Conservation (phyloP, 2,329 filamentous ascomycete species). For the Fusarium staphyleae region DNA sequence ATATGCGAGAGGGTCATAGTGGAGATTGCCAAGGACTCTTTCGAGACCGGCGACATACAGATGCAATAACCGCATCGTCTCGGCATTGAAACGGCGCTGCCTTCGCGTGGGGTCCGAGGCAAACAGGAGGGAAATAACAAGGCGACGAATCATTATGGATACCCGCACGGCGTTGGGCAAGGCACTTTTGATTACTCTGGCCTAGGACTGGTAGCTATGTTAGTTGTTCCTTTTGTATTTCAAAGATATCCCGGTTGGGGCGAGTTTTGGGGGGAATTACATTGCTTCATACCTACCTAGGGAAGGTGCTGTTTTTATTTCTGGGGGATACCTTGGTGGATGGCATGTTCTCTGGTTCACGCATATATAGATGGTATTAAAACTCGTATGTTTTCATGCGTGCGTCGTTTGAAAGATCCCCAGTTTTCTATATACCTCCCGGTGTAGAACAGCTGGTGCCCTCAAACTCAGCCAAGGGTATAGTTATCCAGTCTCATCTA, state of each 20-base stretch:
- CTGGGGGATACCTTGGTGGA: conserved; percentile 4
- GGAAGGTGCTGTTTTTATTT: neutral
- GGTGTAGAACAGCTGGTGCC: too few species aligned
- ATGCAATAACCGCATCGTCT: conserved; percentile 3
- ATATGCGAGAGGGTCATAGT: conserved; percentile 44
- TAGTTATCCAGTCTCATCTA: too few species aligned
- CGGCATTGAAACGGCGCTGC: too few species aligned
- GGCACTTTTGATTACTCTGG: conserved; percentile 10
- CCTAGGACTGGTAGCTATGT: neutral
- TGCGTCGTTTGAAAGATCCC: too few species aligned
- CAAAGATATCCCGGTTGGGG: conserved; percentile 18
- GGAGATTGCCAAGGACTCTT: conserved; percentile 40
- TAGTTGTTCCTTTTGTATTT: neutral
- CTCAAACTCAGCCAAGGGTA: too few species aligned
- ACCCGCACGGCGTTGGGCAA: conserved; percentile 26
- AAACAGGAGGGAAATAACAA: neutral
- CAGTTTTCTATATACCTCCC: too few species aligned
- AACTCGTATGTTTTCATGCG: neutral
- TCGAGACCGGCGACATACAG: conserved; percentile 21
- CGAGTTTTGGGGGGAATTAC: neutral
- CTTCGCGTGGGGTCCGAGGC: too few species aligned
- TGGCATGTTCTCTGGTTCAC: neutral
- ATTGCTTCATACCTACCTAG: neutral
- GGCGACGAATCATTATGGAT: neutral
- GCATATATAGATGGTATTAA: neutral